Conservation (phyloP, 345 rosid genomes). For the Camelina hispida region DNA sequence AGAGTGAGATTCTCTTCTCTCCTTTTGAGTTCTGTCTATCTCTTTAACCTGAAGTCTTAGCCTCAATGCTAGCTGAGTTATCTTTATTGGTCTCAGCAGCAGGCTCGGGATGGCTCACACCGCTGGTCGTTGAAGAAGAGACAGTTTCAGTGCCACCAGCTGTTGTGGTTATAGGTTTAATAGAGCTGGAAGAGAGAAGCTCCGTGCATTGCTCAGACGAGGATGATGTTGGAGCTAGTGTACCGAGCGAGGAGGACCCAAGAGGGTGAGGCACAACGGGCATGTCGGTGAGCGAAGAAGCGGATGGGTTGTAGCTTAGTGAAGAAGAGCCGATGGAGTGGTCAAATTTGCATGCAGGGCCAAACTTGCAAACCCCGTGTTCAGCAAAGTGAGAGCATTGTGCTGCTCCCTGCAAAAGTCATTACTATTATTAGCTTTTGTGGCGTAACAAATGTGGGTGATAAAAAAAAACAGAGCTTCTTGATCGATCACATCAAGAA, state of each 20-base stretch:
- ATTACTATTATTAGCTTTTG: background rate
- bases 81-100: constrained; percentile 31
- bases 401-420: constrained; percentile 61
- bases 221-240: constrained; percentile 55
- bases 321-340: constrained; percentile 62
- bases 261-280: constrained; percentile 73
- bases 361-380: constrained; percentile 74
- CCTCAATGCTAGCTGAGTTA: constrained; percentile 24
- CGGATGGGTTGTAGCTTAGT: constrained; percentile 71
- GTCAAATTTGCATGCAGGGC: constrained; percentile 75
- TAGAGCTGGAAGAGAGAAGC: constrained; percentile 52
- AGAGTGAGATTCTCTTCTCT: constrained; percentile 30
- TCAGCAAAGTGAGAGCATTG: constrained; percentile 66
- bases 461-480: constrained; percentile 15
- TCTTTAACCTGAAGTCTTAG: constrained; percentile 32
- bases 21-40: constrained; percentile 20
- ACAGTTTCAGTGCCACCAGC: constrained; percentile 32
- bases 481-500: constrained; percentile 21
- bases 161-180: constrained; percentile 47
- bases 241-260: constrained; percentile 60
- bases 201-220: constrained; percentile 51
- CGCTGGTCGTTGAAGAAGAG: constrained; percentile 39
- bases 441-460: background rate
- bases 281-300: constrained; percentile 71
- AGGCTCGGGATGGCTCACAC: constrained; percentile 31